Percentiles rank a stretch among this genome's conserved stretches.
phyloP scores from a whole-genome alignment of 352 stramenopile species.

The Halophytophthora batemanensis region DNA sequence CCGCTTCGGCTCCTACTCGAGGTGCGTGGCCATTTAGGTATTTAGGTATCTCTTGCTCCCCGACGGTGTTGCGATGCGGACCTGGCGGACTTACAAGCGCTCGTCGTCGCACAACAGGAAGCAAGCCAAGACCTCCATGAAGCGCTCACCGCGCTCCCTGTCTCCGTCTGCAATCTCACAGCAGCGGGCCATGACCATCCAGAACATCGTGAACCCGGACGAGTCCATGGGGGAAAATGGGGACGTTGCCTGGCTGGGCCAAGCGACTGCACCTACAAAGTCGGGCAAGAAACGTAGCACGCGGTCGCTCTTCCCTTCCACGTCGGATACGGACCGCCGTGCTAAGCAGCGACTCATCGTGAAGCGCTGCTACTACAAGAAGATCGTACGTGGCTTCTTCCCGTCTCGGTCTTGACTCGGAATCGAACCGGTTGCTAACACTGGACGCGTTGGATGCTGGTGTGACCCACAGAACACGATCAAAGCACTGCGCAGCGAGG shows the following conservation, averaged over 20 bases:
- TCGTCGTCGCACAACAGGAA: conserved; percentile 7
- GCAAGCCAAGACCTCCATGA: conserved; percentile 28
- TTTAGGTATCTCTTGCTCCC: background rate
- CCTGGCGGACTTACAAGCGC: background rate
- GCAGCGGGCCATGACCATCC: conserved; percentile 24
- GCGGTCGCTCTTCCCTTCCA: conserved; percentile 35
- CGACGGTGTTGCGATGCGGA: background rate
- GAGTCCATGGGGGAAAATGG: conserved; percentile 22
- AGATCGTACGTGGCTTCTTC: conserved; percentile 52
- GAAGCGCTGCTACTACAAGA: conserved; percentile 78
- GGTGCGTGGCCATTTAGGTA: background rate
- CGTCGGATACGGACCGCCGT: conserved; percentile 51
- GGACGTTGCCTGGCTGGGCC: conserved; percentile 5
- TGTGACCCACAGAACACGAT: conserved; percentile 52
- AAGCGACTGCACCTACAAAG: conserved; percentile 1
- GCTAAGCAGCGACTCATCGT: conserved; percentile 71
- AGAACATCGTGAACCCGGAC: conserved; percentile 18
- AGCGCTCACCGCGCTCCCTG: conserved; percentile 21
- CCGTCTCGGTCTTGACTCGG: conserved; percentile 13
- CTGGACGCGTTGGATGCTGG: conserved; percentile 2
- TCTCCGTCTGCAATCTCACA: conserved; percentile 16
- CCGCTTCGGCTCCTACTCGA: conserved; percentile 16
- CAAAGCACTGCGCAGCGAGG: conserved; percentile 57
- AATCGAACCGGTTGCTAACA: background rate
- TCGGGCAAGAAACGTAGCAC: conserved; percentile 49